Evolutionary conservation across 129 eudicot species (phyloP).

Genomic region (Silybum marianum): DNA sequence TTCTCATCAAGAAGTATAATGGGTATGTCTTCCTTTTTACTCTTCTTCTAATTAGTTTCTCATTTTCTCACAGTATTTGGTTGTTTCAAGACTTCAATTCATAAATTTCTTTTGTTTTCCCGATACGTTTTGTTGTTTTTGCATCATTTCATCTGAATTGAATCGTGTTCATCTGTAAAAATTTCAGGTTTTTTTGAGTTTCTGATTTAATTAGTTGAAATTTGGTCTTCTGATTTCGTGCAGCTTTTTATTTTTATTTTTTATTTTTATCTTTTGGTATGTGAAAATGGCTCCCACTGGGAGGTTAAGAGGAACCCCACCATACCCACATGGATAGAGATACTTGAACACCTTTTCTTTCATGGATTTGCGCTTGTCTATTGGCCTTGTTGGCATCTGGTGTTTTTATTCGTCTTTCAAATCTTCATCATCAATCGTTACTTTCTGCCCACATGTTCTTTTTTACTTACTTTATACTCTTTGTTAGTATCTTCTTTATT

Average conservation of each 20-base stretch:
- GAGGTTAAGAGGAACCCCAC: not conserved
- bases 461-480: not conserved
- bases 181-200: not conserved
- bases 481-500: not conserved
- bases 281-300: not conserved
- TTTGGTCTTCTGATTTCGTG: not conserved
- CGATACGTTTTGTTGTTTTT: not conserved
- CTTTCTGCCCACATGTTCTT: not conserved
- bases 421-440: conserved; percentile 5
- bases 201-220: not conserved
- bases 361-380: not conserved
- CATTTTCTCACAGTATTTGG: not conserved
- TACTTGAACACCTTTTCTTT: not conserved
- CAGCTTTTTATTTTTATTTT: too few species aligned
- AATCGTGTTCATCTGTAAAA: not conserved
- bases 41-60: not conserved
- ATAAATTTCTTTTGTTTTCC: not conserved
- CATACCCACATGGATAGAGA: not conserved
- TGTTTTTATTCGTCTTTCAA: not conserved
- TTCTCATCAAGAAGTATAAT: conserved; percentile 34
- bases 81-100: not conserved
- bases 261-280: too few species aligned
- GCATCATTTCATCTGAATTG: not conserved
- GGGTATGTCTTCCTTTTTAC: conserved; percentile 49
- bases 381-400: not conserved